Conservation (phyloP, 2,329 filamentous ascomycete genomes). For the Cryphonectria naterciae region DNA sequence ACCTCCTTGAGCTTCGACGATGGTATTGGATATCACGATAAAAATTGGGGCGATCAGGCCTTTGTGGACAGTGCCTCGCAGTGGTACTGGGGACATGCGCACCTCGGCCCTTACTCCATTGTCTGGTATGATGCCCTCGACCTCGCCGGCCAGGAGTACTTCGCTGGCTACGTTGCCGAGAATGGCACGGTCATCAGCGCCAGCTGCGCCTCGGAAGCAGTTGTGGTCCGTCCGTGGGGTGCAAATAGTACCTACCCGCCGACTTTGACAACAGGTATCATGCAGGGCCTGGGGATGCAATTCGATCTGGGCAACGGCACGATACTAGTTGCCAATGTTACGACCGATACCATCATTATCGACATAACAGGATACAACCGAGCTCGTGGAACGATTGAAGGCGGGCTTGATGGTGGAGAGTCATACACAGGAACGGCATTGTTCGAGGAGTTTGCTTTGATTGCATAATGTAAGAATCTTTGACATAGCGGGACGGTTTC, state of each 20-base stretch:
- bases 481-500: background rate
- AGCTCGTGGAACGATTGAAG: slow-evolving; percentile 8
- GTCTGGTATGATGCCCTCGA: slow-evolving; percentile 47
- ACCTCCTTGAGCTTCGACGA: background rate
- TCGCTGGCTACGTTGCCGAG: slow-evolving; percentile 35
- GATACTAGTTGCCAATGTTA: slow-evolving; percentile 16
- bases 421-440: slow-evolving; percentile 2
- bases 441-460: slow-evolving; percentile 18
- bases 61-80: slow-evolving; percentile 38
- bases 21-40: slow-evolving; percentile 51
- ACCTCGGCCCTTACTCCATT: slow-evolving; percentile 46
- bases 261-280: background rate
- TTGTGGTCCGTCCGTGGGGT: slow-evolving; percentile 19
- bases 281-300: slow-evolving; percentile 12
- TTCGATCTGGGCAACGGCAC: slow-evolving; percentile 12
- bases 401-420: slow-evolving; percentile 1
- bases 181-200: slow-evolving; percentile 31
- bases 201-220: slow-evolving; percentile 8
- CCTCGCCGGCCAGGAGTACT: slow-evolving; percentile 33
- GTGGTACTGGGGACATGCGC: slow-evolving; percentile 51
- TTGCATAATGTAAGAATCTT: background rate
- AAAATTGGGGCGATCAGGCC: slow-evolving; percentile 48
- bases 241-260: slow-evolving; percentile 18
- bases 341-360: background rate
- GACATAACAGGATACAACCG: slow-evolving; percentile 7